Conservation (phyloP, 2,329 filamentous ascomycete species). For the Phialophora expanda region DNA sequence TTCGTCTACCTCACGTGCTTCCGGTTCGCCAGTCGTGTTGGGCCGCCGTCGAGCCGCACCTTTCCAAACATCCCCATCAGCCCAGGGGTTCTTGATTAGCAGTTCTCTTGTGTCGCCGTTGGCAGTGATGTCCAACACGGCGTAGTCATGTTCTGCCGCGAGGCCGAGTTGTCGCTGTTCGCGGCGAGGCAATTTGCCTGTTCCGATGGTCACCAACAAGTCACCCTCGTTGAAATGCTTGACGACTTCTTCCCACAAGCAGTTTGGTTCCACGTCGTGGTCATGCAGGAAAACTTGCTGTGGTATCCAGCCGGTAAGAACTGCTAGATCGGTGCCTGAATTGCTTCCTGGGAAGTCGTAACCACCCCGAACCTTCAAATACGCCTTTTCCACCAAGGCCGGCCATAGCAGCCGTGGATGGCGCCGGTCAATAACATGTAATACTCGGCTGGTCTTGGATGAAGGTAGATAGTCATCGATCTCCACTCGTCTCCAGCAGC, state of each 20-base stretch:
- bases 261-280: constrained; percentile 76
- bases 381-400: constrained; percentile 91
- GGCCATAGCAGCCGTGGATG: constrained; percentile 88
- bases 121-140: constrained; percentile 78
- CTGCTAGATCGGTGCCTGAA: constrained; percentile 91
- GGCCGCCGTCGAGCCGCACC: constrained; percentile 38
- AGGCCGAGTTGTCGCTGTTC: constrained; percentile 83
- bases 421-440: constrained; percentile 86
- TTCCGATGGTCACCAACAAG: constrained; percentile 87
- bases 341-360: constrained; percentile 99
- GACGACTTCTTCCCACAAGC: constrained; percentile 78
- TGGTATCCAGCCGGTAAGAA: constrained; percentile 93
- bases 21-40: constrained; percentile 26
- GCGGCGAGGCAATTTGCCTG: constrained; percentile 75
- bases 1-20: constrained; percentile 13
- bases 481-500: constrained; percentile 81
- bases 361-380: constrained; percentile 90
- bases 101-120: constrained; percentile 67
- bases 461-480: constrained; percentile 88
- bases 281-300: constrained; percentile 92
- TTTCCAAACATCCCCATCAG: constrained; percentile 63
- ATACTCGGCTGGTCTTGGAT: constrained; percentile 73
- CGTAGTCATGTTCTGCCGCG: constrained; percentile 91
- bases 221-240: constrained; percentile 77
- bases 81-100: constrained; percentile 96